Percentiles rank a stretch among this genome's conserved stretches.
Evolutionary conservation across 495 filamentous ascomycete genomes (phyloP).

Genomic region (Lasiosphaeria ovina): DNA sequence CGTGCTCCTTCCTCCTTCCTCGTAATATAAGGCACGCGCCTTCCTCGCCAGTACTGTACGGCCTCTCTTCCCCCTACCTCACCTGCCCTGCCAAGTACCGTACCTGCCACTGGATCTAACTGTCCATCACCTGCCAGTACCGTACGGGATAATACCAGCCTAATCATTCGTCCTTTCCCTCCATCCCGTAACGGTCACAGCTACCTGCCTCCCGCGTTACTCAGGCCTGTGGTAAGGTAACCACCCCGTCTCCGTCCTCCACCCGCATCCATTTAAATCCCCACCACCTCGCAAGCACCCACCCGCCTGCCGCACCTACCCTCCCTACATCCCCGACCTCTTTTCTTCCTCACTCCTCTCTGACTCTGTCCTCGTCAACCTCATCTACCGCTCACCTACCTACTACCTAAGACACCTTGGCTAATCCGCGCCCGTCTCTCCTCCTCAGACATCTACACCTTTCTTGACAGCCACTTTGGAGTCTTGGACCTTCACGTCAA

Average conservation of each 20-base stretch:
- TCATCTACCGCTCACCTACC: not conserved
- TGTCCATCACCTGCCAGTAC: no score
- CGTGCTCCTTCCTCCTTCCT: slow-evolving; percentile 1
- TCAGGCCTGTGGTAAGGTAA: no score
- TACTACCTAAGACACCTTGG: no score
- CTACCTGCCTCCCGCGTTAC: no score
- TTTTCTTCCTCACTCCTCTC: slow-evolving; percentile 3
- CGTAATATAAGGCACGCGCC: slow-evolving; percentile 15
- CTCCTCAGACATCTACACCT: no score
- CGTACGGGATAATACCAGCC: no score
- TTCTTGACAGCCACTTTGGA: not conserved
- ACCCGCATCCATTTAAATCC: slow-evolving; percentile 1
- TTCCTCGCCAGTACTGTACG: slow-evolving; percentile 6
- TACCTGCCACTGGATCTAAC: no score
- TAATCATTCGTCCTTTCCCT: no score
- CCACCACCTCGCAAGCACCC: not conserved
- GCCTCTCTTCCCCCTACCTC: not conserved
- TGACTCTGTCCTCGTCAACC: not conserved
- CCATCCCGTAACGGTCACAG: no score
- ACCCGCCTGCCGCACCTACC: not conserved
- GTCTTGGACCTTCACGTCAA: not conserved
- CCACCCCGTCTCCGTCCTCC: not conserved
- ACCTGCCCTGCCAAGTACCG: not conserved
- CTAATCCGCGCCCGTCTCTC: no score
- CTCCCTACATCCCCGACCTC: slow-evolving; percentile 2